Base-by-base conservation (phyloP, 1,284 basidiomycete species). In the Ceratorhiza oryzae-sativae region DNA sequence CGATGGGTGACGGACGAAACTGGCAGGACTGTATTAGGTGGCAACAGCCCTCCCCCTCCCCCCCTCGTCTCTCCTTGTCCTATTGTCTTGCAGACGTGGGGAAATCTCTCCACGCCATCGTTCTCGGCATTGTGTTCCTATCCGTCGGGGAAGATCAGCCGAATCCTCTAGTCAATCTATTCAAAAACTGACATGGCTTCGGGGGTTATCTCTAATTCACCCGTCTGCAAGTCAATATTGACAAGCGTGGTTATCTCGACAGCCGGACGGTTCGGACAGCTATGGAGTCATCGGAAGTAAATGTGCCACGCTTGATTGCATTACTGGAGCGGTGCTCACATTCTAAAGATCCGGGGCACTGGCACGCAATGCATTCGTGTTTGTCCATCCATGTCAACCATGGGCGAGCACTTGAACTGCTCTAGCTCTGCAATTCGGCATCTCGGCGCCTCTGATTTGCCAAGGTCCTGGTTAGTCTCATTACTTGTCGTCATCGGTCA, bases 161-260 rank as follows among this genome's bases (percentile, higher is more conserved):
- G 42, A 27, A n/a, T 3, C 18, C 13, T 15, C 10, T 59, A 18
- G 56, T 34, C n/a, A 41, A 18, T 13, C 32, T 32, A 51, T 23
- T 65, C 34, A 13, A 41, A 65, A 20, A 39, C 61, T 18, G 18
- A 70, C 67, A 70, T 59, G 32, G 60, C 25, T 41, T 67, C 55
- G 18, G 53, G 45, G 8, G 63, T 55, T 18, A 73, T 62, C 25
- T 49, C 58, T 18, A 71, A 8, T 23, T 70, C 65, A 1, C 72
- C 72, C 10, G 72, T 73, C 9, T 42, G n/a, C 36, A 60, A 25
- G 39, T 73, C 45, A 1, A 73, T 30, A 20, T 70, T 42, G 25
- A 73, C 62, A 9, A 70, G 56, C 48, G 72, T 61, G 20, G 63
- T 73, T n/a, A 73, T 62, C 56, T 73, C 72, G 46, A 73, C 72